Conservation (phyloP, 768 basidiomycete species). For the Termitomyces sp. region DNA sequence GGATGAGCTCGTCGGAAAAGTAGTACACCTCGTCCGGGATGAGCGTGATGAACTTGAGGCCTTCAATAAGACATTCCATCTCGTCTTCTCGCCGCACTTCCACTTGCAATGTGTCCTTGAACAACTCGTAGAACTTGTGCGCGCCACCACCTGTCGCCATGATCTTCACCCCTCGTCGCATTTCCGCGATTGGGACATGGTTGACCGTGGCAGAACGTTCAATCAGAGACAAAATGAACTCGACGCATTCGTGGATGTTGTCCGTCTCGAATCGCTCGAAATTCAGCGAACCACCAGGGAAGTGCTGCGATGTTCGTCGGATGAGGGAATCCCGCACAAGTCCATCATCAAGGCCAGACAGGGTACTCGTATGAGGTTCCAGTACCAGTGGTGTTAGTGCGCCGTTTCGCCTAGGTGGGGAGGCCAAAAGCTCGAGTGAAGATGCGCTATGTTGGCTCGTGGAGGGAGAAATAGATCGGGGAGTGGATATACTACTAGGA, state of each 20-base stretch:
- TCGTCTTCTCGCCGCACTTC: constrained; percentile 92
- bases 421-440: constrained; percentile 22
- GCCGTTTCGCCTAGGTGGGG: constrained; percentile 47
- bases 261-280: constrained; percentile 97
- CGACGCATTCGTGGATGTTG: constrained; percentile 77
- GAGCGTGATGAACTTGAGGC: constrained; percentile 91
- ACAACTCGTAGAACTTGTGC: constrained; percentile 86
- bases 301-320: constrained; percentile 70
- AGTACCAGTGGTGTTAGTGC: constrained; percentile 82
- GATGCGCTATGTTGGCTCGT: constrained; percentile 24
- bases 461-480: constrained; percentile 39
- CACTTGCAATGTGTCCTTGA: constrained; percentile 68
- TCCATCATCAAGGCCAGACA: constrained; percentile 34
- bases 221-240: constrained; percentile 85
- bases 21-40: constrained; percentile 98
- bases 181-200: constrained; percentile 81
- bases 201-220: constrained; percentile 81
- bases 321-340: constrained; percentile 61
- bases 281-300: constrained; percentile 95
- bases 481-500: constrained; percentile 39
- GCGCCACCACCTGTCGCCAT: constrained; percentile 98
- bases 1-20: constrained; percentile 96
- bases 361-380: constrained; percentile 37
- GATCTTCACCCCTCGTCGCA: constrained; percentile 91
- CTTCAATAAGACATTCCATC: constrained; percentile 98